Base-by-base conservation (phyloP, 805 yeast genomes). In the Ascoidea tarda region DNA sequence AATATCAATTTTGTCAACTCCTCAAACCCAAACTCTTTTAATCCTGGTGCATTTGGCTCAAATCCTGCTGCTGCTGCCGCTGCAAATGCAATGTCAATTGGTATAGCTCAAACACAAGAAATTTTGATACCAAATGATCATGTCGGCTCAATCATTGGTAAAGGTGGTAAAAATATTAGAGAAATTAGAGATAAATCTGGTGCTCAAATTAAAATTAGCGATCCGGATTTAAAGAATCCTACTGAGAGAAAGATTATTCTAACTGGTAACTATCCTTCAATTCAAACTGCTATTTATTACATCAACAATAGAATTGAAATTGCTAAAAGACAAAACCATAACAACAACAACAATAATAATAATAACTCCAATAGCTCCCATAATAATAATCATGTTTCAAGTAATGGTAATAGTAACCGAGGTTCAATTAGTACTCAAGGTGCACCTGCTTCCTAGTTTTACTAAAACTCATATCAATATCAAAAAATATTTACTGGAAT, bases 91-190 rank as follows among this genome's bases (percentile, higher is more conserved):
- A 46, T 50, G 6, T 50, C 54, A 32, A 6, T 50, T 8, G 52
- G 21, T 6, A 49, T 48, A 33, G 62, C 59, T 44, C 66, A 60
- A 42, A 61, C 79, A 52, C 87, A 85, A 65, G 90, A 84, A 55
- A 72, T 87, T 4, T 82, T 69, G 58, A 87, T 88, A 48, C 89
- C 95, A 31, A 82, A 82, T 62, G 78, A 78, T 45, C 83, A 76
- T 65, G 89, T 88, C 46, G 96, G 96, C 1, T 78, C 86, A 46
- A 82, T 88, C 32, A 88, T 88, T 55, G 96, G 96, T 1, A 86
- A 81, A 66, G 87, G 88, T 38, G 96, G 96, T 16, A 79, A 84
- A 60, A 84, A 82, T 59, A 82, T 88, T 54, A 84, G 81, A 60
- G 87, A 84, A 56, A 81, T 88, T 50, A 76, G 91, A 56, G 82